Evolutionary conservation across 768 basidiomycete genomes (phyloP), one percentile per base, ranked within the genome.

Genomic region (Melanogaster broomeanus): DNA sequence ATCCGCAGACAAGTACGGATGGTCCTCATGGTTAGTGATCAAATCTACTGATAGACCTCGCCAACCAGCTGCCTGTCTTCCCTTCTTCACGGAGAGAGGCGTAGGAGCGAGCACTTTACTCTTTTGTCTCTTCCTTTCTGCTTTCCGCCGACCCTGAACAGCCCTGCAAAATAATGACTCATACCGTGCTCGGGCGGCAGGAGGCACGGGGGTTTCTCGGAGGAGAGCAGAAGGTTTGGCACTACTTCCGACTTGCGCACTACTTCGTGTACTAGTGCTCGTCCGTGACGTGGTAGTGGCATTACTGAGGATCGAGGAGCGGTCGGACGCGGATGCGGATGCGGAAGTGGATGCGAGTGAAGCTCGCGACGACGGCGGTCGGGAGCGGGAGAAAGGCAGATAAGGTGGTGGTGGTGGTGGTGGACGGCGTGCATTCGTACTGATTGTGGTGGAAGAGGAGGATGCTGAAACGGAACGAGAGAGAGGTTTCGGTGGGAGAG

Each of bases 51-150:
- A 87, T 35, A 86, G 62, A 9, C 83, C 87, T 39, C 87, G 74
- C 89, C 89, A 92, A 3, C 89, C 89, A 3, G 80, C 82, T 1
- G 86, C 83, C 49, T 83, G 79, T 50, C 84, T 66, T 35, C 61
- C 63, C 39, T 79, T 76, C 54, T 77, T 74, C 15, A 73, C 60
- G 42, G 71, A 51, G 15, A 74, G 71, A 50, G 70, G 71, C 4
- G 72, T 58, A 2, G 72, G 67, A 18, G 68, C 74, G 9, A 71
- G 67, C 21, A 63, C 57, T 31, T 57, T 58, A 24, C 11, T 42
- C 30, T 64, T 61, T 31, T 61, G 70, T 40, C 59, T 56, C 43
- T 69, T 68, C 42, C 55, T 61, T 42, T 63, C 62, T 4, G 72
- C 76, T 48, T 67, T 73, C 24, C 78, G 76, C 48, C 70, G 72